phyloP scores from a whole-genome alignment of 208 protist species.

The Leishmania mexicana region DNA sequence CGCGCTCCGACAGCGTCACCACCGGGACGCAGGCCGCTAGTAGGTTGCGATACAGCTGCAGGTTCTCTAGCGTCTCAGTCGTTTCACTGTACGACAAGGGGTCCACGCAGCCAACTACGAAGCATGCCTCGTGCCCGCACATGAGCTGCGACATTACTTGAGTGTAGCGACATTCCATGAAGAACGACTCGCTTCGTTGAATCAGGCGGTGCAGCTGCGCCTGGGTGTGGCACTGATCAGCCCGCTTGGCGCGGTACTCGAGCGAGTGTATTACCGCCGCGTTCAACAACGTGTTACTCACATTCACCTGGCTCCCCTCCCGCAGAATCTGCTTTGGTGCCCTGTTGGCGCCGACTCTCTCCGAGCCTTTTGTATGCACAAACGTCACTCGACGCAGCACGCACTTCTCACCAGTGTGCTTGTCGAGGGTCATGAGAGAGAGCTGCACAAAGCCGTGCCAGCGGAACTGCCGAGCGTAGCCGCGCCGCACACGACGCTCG shows the following conservation, averaged over 20 bases:
- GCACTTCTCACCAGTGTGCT: conserved; percentile 50
- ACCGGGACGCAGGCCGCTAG: conserved; percentile 59
- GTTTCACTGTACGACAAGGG: conserved; percentile 77
- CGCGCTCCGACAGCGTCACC: conserved; percentile 72
- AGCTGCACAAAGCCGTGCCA: conserved; percentile 92
- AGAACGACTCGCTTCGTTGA: conserved; percentile 85
- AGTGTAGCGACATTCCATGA: conserved; percentile 92
- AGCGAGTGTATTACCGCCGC: conserved; percentile 86
- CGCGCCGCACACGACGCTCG: conserved; percentile 48
- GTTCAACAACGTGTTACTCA: conserved; percentile 81
- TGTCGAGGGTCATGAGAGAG: conserved; percentile 73
- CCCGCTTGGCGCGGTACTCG: conserved; percentile 70
- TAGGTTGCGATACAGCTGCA: conserved; percentile 85
- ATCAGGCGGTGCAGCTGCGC: conserved; percentile 74
- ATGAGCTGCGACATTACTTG: conserved; percentile 90
- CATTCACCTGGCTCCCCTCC: conserved; percentile 77
- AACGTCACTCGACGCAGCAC: conserved; percentile 84
- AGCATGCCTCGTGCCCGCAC: conserved; percentile 83
- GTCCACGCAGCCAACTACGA: conserved; percentile 85
- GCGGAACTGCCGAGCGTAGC: conserved; percentile 50
- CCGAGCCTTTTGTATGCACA: conserved; percentile 87
- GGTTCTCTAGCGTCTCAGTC: conserved; percentile 82
- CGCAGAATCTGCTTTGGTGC: conserved; percentile 49
- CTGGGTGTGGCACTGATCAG: conserved; percentile 33
- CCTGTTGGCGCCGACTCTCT: conserved; percentile 75